Percentiles rank a stretch among this genome's conserved stretches.
Evolutionary conservation across 331 rosid genomes (phyloP).

Genomic region (Cydonia oblonga): DNA sequence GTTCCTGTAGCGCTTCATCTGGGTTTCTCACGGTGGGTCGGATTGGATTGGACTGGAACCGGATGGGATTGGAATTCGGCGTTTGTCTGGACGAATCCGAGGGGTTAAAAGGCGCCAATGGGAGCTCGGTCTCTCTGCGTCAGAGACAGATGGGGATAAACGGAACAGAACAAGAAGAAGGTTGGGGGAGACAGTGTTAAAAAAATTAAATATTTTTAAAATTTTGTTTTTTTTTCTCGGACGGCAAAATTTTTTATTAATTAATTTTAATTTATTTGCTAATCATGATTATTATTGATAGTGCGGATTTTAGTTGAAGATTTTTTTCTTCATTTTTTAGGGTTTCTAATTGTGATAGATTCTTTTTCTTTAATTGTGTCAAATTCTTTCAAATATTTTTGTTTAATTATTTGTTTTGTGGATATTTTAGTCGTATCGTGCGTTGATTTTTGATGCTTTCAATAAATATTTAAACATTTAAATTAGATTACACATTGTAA

Average conservation of each 20-base stretch:
- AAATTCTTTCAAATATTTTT: background rate
- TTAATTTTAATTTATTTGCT: background rate
- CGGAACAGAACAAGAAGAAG: background rate
- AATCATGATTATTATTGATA: background rate
- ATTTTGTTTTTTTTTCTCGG: background rate
- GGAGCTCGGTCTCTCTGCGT: background rate
- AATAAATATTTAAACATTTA: too few species aligned
- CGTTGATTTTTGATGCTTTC: too few species aligned
- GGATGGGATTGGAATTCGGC: background rate
- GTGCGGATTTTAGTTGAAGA: background rate
- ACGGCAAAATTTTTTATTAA: background rate
- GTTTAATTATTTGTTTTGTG: background rate
- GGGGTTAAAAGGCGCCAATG: background rate
- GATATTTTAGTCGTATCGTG: background rate
- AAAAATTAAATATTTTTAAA: too few species aligned
- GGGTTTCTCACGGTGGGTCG: background rate
- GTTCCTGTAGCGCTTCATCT: constrained; percentile 53
- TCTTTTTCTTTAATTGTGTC: constrained; percentile 1
- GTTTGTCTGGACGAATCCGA: background rate
- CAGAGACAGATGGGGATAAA: background rate
- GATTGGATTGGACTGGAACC: background rate
- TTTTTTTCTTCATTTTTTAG: background rate
- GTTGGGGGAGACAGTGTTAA: too few species aligned
- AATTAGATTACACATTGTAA: too few species aligned
- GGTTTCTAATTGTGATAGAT: background rate